phyloP scores from a whole-genome alignment of 176 grass and related monocot genomes.

The Olyra latifolia region DNA sequence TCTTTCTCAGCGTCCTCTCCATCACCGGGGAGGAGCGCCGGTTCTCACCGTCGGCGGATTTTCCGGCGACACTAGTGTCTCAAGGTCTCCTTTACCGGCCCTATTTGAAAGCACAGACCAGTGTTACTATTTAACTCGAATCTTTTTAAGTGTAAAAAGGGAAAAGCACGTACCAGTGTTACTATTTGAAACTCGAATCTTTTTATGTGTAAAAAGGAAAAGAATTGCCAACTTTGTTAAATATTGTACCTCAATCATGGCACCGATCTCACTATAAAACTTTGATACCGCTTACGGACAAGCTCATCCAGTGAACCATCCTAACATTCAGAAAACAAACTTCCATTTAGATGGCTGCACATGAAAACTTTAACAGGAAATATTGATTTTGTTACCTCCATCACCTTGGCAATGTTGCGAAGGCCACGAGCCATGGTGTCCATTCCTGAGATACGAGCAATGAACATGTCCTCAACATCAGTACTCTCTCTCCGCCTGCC shows the following conservation, averaged over 20 bases:
- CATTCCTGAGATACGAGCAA: constrained; percentile 97
- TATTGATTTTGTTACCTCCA: constrained; percentile 57
- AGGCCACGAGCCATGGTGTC: constrained; percentile 92
- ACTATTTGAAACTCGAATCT: no score
- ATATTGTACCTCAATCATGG: constrained; percentile 69
- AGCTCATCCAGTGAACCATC: constrained; percentile 88
- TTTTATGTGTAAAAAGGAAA: background rate
- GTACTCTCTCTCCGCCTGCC: constrained; percentile 94
- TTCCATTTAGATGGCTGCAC: background rate
- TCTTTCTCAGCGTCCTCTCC: no score
- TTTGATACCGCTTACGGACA: constrained; percentile 90
- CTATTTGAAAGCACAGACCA: constrained; percentile 40
- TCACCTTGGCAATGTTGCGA: constrained; percentile 73
- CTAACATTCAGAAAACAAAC: constrained; percentile 34
- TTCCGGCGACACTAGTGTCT: no score
- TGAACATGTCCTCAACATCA: constrained; percentile 92
- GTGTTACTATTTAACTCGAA: constrained; percentile 7
- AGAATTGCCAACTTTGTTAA: background rate
- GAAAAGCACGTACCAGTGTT: no score
- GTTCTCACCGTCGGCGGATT: no score
- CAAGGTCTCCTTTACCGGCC: constrained; percentile 84
- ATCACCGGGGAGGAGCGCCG: no score
- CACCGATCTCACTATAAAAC: constrained; percentile 77
- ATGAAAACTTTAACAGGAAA: background rate
- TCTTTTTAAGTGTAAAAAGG: background rate